phyloP scores from a whole-genome alignment of 192 early-diverging fungal species.

The Coemansia sp. region DNA sequence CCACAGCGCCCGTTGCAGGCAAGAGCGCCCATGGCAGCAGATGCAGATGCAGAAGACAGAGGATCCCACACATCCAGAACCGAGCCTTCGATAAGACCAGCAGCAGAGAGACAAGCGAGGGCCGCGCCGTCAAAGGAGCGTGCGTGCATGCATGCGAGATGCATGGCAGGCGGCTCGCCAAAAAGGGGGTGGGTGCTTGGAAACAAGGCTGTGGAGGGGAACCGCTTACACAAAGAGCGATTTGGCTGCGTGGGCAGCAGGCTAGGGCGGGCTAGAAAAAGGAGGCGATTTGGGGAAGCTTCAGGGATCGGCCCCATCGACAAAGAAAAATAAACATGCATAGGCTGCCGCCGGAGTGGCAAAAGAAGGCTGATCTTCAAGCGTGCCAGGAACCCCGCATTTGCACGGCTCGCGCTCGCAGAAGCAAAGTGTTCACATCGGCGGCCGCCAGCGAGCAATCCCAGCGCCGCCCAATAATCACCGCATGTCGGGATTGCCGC shows the following conservation, averaged over 20 bases:
- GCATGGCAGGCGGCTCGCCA: background rate
- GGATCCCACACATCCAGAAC: background rate
- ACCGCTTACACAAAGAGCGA: background rate
- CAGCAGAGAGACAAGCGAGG: constrained; percentile 3
- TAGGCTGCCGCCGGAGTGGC: background rate
- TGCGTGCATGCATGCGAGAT: constrained; percentile 4
- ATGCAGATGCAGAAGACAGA: background rate
- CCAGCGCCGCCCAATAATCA: background rate
- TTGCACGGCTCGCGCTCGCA: background rate
- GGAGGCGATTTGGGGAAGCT: background rate
- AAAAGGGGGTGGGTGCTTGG: background rate
- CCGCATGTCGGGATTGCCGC: background rate
- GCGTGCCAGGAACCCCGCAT: background rate
- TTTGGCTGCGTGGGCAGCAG: background rate
- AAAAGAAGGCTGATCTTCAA: constrained; percentile 1
- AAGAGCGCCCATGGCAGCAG: background rate
- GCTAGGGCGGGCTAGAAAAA: background rate
- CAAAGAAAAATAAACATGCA: constrained; percentile 1
- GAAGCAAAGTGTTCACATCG: background rate
- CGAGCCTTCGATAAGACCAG: background rate
- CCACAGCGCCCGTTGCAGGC: background rate
- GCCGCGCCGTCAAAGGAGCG: background rate
- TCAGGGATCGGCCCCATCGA: constrained; percentile 6
- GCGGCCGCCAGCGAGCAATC: background rate
- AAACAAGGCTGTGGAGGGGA: background rate